Evolutionary conservation across 768 basidiomycete genomes (phyloP).

Genomic region (Cyathus striatus): DNA sequence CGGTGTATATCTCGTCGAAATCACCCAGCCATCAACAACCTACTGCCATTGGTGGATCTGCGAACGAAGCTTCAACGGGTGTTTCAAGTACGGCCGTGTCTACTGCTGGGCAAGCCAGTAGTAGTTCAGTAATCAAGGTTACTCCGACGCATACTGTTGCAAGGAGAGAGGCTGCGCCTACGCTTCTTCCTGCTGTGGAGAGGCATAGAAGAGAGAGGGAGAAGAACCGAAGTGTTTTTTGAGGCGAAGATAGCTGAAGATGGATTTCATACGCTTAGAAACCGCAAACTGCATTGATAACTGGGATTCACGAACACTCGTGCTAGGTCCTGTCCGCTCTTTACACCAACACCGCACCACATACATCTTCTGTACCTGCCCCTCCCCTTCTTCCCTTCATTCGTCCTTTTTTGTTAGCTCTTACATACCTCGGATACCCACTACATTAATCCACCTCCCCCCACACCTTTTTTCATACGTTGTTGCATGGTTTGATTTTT

Average conservation of each 20-base stretch:
- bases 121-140: constrained; percentile 35
- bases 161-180: not conserved
- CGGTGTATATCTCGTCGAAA: constrained; percentile 54
- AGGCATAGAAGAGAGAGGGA: not conserved
- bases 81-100: constrained; percentile 7
- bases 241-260: no score
- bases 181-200: not conserved
- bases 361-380: not conserved
- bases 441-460: no score
- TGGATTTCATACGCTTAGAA: no score
- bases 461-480: no score
- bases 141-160: constrained; percentile 59
- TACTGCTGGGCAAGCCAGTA: constrained; percentile 11
- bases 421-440: no score
- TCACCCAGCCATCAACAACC: constrained; percentile 45
- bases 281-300: no score
- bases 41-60: constrained; percentile 60
- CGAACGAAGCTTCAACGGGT: constrained; percentile 29
- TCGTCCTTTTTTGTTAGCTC: not conserved
- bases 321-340: constrained; percentile 2
- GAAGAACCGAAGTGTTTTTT: no score
- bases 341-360: not conserved
- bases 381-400: not conserved
- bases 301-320: not conserved
- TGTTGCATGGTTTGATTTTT: no score